Evolutionary conservation across 495 filamentous ascomycete species (phyloP), one percentile per base, ranked within the genome.

Genomic region (Pseudoneurospora amorphoporcata): DNA sequence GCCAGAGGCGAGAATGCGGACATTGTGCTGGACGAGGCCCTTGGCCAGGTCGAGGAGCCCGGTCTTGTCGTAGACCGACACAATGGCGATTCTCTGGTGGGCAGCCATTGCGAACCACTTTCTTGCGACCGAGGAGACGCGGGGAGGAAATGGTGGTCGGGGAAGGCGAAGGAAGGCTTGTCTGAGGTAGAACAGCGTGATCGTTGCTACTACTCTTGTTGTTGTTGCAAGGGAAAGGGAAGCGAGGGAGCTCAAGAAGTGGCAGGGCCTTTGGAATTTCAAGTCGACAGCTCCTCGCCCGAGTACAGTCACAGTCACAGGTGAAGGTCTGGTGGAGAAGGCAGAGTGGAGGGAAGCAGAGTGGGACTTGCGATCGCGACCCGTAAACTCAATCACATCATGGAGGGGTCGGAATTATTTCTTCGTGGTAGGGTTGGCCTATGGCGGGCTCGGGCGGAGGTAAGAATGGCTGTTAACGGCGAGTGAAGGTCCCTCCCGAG

Each of bases 61-160:
- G 71, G 94, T 97, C 91, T 99, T 99, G 86, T 99, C 92, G 80
- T 94, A 98, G 86, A 98, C 96, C 75, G 94, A 97, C 78, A 99
- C 88, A 78, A 99, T 98, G 53, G 95, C 95, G 91, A 84, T 86
- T 73, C 80, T 79, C 76, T 82, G 83, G 37, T 75, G 72, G 58
- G 73, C 53, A 71, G 76, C 76, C 82, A 84, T 85, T 43, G 75
- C 77, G 78, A 76, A 72, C 39, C 39, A 73, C 39, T 32, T 72
- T 42, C 69, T 75, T 65, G 53, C 32, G 53, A 65, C 53, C 53
- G 53, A 65, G 43, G 68, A 72, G 42, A 53, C 53, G 71, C 47
- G 53, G 39, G 73, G 47, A 41, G 72, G 8, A 71, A 73, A 39
- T 70, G 70, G 45, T 53, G 32, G 43, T 7, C 17, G 41, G 1